Base-by-base conservation (phyloP, 257 asterid species). In the Primulina eburnea region DNA sequence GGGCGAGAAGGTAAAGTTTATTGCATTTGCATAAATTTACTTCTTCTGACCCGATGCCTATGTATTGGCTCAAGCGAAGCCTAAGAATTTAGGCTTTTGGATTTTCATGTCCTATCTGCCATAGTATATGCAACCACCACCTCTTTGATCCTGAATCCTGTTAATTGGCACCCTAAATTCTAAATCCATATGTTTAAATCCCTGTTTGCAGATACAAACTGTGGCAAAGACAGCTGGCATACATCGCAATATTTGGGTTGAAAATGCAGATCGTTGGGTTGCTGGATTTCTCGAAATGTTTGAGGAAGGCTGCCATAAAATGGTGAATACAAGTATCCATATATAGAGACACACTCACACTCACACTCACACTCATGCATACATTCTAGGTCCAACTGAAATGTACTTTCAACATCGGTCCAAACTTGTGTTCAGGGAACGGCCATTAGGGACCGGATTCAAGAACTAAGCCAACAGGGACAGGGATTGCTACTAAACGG, bases 271-370 rank as follows among this genome's bases (percentile, higher is more conserved):
- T 68, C 79, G 86, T 55, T 82, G 81, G 89, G 92, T 88, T 80
- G 95, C 89, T 50, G 95, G 95, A 58, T 88, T 85, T 74, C 95
- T 88, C 16, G 89, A 83, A 71, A 88, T 88, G 89, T 85, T 88
- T 4, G 95, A 85, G 82, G 95, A 88, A 79, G 84, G 89, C 61
- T 88, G 88, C 76, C 92, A 88, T 80, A 85, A 88, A 78, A 88
- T 83, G 89, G 92, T 85, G 75, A 80, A 50, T 50, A 14, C 21
- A 50, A 14, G 12, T 11, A 43, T 14, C 14, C 18, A 43, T 43
- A 43, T 14, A 43, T 43, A 11, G 55, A n/a, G n/a, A n/a, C n/a
- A 43, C 18, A 14, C 55, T 21, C 24, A 21, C 24, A 21, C 24
- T 21, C 24, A 1, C 11, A 1, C 55, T 3, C 2, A 4, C 37